Percentiles rank a stretch among this genome's conserved stretches.
These are phyloP conservation scores for Pachyrhizus erosus DNA, from an alignment of 306 rosid species.

Conservation along the genomic window DNA sequence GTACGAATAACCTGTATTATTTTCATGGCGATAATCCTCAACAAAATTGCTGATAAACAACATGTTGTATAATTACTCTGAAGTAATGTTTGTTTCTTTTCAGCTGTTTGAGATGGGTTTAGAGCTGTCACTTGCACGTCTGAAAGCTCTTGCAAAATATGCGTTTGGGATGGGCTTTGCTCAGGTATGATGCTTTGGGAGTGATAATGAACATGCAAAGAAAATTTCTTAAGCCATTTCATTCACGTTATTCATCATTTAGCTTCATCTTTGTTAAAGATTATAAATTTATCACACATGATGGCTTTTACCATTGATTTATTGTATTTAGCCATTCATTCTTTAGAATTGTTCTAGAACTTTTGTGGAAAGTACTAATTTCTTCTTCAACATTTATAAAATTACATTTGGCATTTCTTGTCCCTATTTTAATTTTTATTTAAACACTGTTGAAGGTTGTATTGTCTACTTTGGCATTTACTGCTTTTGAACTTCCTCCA, in stretches of 20 bases:
- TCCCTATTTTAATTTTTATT: constrained; percentile 26
- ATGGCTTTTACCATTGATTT: constrained; percentile 23
- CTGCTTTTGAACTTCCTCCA: constrained; percentile 98
- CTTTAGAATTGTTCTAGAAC: constrained; percentile 10
- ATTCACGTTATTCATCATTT: constrained; percentile 15
- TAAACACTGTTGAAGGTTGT: constrained; percentile 70
- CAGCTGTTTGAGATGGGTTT: constrained; percentile 99
- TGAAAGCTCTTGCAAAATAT: constrained; percentile 97
- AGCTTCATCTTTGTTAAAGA: constrained; percentile 1
- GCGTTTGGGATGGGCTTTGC: constrained; percentile 97
- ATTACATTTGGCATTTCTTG: not conserved
- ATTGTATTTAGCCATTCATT: constrained; percentile 33
- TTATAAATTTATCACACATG: not conserved
- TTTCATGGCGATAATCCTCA: constrained; percentile 18
- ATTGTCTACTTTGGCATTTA: constrained; percentile 92
- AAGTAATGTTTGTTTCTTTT: constrained; percentile 45
- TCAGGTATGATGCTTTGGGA: constrained; percentile 70
- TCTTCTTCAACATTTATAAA: constrained; percentile 21
- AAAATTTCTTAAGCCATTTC: constrained; percentile 17
- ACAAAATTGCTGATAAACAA: constrained; percentile 5
- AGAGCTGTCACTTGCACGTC: constrained; percentile 97
- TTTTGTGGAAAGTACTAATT: not conserved
- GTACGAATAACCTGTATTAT: not conserved
- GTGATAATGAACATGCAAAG: constrained; percentile 14
- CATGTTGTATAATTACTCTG: constrained; percentile 25